These are phyloP conservation scores for Alloascoidea africana DNA, from an alignment of 805 yeast species.

Conservation along the genomic window DNA sequence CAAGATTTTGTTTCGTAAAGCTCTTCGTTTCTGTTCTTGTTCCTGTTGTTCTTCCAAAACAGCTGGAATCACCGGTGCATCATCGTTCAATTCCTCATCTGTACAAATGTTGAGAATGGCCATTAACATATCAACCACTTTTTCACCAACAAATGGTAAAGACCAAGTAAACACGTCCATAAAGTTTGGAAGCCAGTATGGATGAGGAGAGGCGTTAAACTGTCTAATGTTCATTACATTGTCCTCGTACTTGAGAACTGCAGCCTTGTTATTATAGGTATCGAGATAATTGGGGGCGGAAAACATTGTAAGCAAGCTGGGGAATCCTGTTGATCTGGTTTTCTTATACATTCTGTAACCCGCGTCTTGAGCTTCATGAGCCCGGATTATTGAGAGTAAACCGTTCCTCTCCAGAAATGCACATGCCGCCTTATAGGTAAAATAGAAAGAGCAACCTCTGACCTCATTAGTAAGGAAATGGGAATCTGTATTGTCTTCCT, in stretches of 20 bases:
- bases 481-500: constrained; percentile 51
- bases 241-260: constrained; percentile 78
- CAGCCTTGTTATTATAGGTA: constrained; percentile 88
- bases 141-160: constrained; percentile 92
- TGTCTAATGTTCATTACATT: constrained; percentile 91
- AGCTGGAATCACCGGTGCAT: constrained; percentile 30
- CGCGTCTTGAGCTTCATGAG: constrained; percentile 96
- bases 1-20: constrained; percentile 71
- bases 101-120: constrained; percentile 87
- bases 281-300: constrained; percentile 94
- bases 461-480: constrained; percentile 50
- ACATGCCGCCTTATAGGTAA: constrained; percentile 70
- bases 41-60: constrained; percentile 6
- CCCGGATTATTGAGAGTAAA: constrained; percentile 74
- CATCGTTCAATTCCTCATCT: constrained; percentile 83
- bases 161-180: constrained; percentile 98
- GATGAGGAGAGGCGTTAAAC: constrained; percentile 86
- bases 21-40: constrained; percentile 21
- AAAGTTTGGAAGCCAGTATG: constrained; percentile 91
- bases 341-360: constrained; percentile 91
- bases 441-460: constrained; percentile 89
- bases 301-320: constrained; percentile 78
- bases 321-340: constrained; percentile 75
- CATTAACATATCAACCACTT: constrained; percentile 85
- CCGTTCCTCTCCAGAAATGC: constrained; percentile 66